Conservation (phyloP, 371 early-diverging fungal species). For the Rhizopus sp. region DNA sequence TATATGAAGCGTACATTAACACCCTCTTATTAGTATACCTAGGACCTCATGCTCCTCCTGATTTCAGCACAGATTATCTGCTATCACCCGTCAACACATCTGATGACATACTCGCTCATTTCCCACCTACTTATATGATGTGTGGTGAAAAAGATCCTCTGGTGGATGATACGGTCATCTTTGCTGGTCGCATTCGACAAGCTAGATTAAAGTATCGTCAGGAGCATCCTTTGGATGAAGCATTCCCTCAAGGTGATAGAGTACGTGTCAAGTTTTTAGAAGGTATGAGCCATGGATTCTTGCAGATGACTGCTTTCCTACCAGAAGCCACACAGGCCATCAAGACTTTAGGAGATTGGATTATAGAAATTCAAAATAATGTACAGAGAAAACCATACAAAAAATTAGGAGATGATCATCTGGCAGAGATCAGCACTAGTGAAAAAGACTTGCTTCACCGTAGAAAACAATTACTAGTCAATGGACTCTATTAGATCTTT, state of each 20-base stretch:
- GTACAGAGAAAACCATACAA: background rate
- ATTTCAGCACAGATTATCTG: constrained; percentile 81
- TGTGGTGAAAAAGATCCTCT: constrained; percentile 96
- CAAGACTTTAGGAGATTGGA: constrained; percentile 72
- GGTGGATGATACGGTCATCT: constrained; percentile 93
- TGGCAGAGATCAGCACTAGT: constrained; percentile 38
- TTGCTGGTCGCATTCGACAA: constrained; percentile 86
- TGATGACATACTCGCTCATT: constrained; percentile 81
- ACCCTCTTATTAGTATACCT: constrained; percentile 65
- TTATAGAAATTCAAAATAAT: constrained; percentile 33
- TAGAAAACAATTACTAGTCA: constrained; percentile 40
- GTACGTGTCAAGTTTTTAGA: constrained; percentile 73
- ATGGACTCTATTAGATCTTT: constrained; percentile 32
- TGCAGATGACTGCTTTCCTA: constrained; percentile 85
- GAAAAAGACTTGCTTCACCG: constrained; percentile 51
- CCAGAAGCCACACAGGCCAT: constrained; percentile 82
- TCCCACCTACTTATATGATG: constrained; percentile 88
- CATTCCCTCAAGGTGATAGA: constrained; percentile 19
- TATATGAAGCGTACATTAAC: background rate
- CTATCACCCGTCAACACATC: constrained; percentile 91
- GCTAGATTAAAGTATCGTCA: constrained; percentile 57
- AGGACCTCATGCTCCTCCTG: constrained; percentile 77
- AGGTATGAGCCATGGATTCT: constrained; percentile 91
- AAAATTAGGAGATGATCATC: constrained; percentile 24
- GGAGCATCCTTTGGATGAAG: constrained; percentile 26